Evolutionary conservation across 2,329 filamentous ascomycete species (phyloP), one percentile per base, ranked within the genome.

Genomic region (Trichoderma atrobrunneum): DNA sequence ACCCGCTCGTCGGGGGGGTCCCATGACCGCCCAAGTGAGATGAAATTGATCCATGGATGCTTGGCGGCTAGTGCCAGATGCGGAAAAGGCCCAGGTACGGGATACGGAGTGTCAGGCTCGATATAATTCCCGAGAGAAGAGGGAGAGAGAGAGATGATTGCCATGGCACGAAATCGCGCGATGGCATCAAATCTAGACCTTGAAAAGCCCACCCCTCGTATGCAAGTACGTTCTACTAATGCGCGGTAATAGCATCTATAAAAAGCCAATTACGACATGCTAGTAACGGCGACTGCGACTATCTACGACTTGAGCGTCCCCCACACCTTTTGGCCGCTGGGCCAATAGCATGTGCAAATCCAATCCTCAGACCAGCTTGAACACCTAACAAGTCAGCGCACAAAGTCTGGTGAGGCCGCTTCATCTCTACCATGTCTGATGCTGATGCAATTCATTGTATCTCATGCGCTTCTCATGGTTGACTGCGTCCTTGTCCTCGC

Each of bases 71-170:
- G 39, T 34, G 57, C 66, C 57, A 36, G 60, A 70, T 62, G 36
- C 21, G 66, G 66, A 51, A 43, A 62, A 54, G 66, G 12, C n/a
- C 57, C 56, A 62, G 66, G 66, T 26, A 70, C 66, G 39, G 57
- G 28, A 54, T 62, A 62, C 66, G 66, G 66, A 61, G 39, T 62
- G 56, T 60, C 56, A 28, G 32, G 30, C 34, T 70, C 14, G 21
- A 70, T 62, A 70, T 62, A 62, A 70, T 62, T 62, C 66, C 66
- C 66, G 66, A 61, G 54, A 69, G 21, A 36, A n/a, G 36, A 39
- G 26, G 26, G n/a, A 39, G 63, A 65, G 39, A 48, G 28, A n/a
- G n/a, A 26, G n/a, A 67, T 24, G 39, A 39, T 39, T 18, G 48
- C 60, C 36, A 60, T 60, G 24, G 36, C 26, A 60, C 54, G 65